Base-by-base conservation (phyloP, 2,329 filamentous ascomycete species). In the Zopfia rhizophila region DNA sequence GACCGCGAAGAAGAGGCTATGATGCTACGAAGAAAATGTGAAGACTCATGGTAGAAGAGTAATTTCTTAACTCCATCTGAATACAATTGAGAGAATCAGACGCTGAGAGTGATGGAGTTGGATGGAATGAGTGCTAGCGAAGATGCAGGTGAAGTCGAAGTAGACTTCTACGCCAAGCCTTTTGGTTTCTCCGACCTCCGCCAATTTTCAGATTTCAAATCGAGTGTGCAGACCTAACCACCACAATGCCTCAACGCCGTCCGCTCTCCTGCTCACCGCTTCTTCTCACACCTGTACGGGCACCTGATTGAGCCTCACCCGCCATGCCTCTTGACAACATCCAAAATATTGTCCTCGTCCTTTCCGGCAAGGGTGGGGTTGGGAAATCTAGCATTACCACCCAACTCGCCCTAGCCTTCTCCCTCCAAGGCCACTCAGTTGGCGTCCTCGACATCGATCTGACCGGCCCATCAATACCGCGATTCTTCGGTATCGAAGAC, bases 341-440 rank as follows among this genome's bases (percentile, higher is more conserved):
- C 63, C 88, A 90, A 63, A 86, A 92, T 67, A 87, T 94, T 53
- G 79, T 91, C 55, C 82, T 94, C 60, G 89, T 90, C 53, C 87
- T 99, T 35, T 97, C 94, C 10, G 94, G 94, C 61, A 99, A 99
- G 82, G 94, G 94, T 66, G 94, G 94, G 60, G 94, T 99, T 14
- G 94, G 94, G 47, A 99, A 99, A 79, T 97, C 93, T 30, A 96
- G 91, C 39, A 87, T 97, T n/a, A 97, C 94, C 1, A 95, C 93
- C 1, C 94, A 99, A 72, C 86, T 99, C 12, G 94, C 94, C 7
- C 83, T 99, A 25, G 91, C 92, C 0, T 85, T 99, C 22, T 87
- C 91, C 2, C 82, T 94, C 1, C 84, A 90, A 54, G 93, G 93
- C 46, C 84, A 93, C 69, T 91, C 90, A 0, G 93, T 97, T 30